Percentiles rank a stretch among this genome's conserved stretches.
Evolutionary conservation across 2,329 filamentous ascomycete species (phyloP).

Genomic region (Graphiopsis chlorocephala): DNA sequence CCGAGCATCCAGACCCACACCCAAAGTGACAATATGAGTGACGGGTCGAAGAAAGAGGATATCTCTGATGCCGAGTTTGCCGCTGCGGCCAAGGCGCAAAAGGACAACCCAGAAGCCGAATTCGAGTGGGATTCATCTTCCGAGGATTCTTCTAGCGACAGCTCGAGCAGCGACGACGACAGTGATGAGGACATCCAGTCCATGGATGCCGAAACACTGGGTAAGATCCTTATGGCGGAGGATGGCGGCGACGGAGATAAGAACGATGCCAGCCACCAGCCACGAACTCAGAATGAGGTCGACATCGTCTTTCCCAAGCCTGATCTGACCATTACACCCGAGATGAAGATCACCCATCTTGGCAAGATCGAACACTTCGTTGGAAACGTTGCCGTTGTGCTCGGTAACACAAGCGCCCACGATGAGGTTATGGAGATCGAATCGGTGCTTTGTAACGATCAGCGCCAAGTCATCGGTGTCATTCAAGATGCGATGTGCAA

Average conservation of each 20-base stretch:
- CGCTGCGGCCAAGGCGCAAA: constrained; percentile 44
- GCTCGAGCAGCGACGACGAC: constrained; percentile 42
- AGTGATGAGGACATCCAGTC: constrained; percentile 66
- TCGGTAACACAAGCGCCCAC: constrained; percentile 73
- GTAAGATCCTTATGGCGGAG: constrained; percentile 78
- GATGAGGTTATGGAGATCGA: constrained; percentile 74
- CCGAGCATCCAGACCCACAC: constrained; percentile 9
- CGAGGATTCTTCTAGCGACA: constrained; percentile 46
- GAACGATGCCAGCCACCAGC: constrained; percentile 42
- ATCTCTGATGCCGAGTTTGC: constrained; percentile 43
- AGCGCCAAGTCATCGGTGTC: constrained; percentile 73
- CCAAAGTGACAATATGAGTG: neutral
- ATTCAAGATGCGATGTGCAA: constrained; percentile 49
- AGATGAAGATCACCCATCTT: constrained; percentile 73
- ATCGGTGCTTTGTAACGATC: constrained; percentile 75
- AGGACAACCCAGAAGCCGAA: constrained; percentile 39
- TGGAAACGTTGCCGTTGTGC: constrained; percentile 74
- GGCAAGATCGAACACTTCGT: constrained; percentile 75
- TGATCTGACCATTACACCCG: constrained; percentile 70
- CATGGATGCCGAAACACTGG: constrained; percentile 77
- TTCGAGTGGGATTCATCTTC: constrained; percentile 51
- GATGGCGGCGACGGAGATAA: constrained; percentile 70
- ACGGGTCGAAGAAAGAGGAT: constrained; percentile 24
- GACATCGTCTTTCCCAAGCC: constrained; percentile 59
- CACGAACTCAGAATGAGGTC: constrained; percentile 81